phyloP scores from a whole-genome alignment of 2,329 filamentous ascomycete genomes.

The Pestalotiopsis sp. region DNA sequence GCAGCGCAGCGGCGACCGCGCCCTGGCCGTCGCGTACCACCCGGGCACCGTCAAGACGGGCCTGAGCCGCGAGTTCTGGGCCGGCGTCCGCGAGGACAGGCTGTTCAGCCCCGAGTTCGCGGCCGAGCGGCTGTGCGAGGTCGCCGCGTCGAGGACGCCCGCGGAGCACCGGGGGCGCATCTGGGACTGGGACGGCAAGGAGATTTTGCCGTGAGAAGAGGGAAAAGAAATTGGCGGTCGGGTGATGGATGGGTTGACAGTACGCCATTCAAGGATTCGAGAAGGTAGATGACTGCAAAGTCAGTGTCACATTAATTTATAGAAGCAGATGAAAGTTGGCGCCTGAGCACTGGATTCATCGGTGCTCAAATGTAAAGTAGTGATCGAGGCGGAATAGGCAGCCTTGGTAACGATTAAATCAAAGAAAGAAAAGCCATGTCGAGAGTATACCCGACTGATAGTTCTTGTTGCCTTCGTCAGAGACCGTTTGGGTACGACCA shows the following conservation, averaged over 20 bases:
- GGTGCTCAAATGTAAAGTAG: too few relatives aligned
- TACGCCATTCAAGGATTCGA: not conserved
- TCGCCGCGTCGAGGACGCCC: conserved; percentile 51
- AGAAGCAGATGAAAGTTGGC: too few relatives aligned
- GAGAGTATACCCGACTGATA: too few relatives aligned
- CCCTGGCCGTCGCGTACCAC: conserved; percentile 72
- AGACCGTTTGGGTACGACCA: too few relatives aligned
- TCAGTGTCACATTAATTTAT: not conserved
- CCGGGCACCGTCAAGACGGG: conserved; percentile 81
- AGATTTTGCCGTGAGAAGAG: conserved; percentile 53
- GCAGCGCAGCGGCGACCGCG: conserved; percentile 59
- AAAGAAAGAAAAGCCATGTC: too few relatives aligned
- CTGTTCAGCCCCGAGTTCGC: conserved; percentile 70
- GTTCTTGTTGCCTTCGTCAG: too few relatives aligned
- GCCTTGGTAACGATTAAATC: too few relatives aligned
- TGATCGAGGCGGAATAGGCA: too few relatives aligned
- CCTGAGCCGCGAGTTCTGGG: conserved; percentile 74
- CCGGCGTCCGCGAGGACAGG: conserved; percentile 58
- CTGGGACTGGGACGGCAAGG: conserved; percentile 71
- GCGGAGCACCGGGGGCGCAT: conserved; percentile 61
- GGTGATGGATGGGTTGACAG: not conserved
- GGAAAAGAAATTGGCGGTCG: not conserved
- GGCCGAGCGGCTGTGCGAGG: conserved; percentile 64
- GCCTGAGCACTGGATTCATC: too few relatives aligned
- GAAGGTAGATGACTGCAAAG: not conserved